phyloP scores from a whole-genome alignment of 169 alveolate genomes.

The Theileria equi region DNA sequence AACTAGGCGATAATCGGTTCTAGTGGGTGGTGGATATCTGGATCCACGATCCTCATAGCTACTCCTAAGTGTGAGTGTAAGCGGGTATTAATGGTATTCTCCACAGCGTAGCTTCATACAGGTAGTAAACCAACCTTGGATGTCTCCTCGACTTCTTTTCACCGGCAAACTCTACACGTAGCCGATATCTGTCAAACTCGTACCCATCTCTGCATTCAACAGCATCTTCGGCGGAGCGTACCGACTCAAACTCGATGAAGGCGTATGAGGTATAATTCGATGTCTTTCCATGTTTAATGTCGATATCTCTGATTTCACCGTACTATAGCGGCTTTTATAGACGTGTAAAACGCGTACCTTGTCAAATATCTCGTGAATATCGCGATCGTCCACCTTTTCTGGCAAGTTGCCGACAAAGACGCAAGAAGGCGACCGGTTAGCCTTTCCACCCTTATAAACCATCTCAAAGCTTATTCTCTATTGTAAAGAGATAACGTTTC shows the following conservation, averaged over 20 bases:
- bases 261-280: slow-evolving; percentile 66
- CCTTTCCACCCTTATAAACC: slow-evolving; percentile 66
- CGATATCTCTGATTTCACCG: slow-evolving; percentile 74
- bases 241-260: slow-evolving; percentile 67
- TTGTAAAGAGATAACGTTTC: too few species aligned
- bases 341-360: slow-evolving; percentile 39
- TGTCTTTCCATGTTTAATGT: slow-evolving; percentile 64
- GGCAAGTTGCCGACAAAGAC: slow-evolving; percentile 71
- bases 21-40: slow-evolving; percentile 41
- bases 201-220: slow-evolving; percentile 70
- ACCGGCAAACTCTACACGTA: slow-evolving; percentile 77
- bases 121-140: not conserved
- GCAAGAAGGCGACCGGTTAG: slow-evolving; percentile 58
- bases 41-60: slow-evolving; percentile 1
- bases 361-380: slow-evolving; percentile 63
- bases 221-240: slow-evolving; percentile 75
- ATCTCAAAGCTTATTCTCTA: slow-evolving; percentile 27
- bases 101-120: too few species aligned
- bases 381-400: slow-evolving; percentile 65
- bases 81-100: too few species aligned
- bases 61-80: not conserved
- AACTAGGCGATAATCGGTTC: slow-evolving; percentile 73
- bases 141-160: slow-evolving; percentile 44
- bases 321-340: slow-evolving; percentile 43
- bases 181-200: slow-evolving; percentile 64